Evolutionary conservation across 2,329 filamentous ascomycete species (phyloP).

Genomic region (Apiospora koreana): DNA sequence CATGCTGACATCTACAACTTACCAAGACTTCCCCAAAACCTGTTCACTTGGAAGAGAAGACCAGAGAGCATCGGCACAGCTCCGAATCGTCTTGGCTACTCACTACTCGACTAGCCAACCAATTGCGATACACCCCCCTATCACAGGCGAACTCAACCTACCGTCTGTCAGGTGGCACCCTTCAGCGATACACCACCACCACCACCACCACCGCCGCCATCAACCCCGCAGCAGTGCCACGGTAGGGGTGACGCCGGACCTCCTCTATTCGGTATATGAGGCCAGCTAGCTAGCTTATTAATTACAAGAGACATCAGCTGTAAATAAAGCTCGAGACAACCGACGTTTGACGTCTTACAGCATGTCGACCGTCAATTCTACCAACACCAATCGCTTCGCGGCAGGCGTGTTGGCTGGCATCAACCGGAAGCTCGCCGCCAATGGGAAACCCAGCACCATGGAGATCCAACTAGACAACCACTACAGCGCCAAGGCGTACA

Average conservation of each 20-base stretch:
- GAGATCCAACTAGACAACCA: slow-evolving; percentile 53
- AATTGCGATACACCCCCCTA: neutral
- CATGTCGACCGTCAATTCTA: slow-evolving; percentile 11
- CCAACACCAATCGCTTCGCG: slow-evolving; percentile 16
- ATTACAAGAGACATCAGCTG: neutral
- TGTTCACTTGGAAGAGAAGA: neutral
- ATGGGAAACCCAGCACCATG: slow-evolving; percentile 39
- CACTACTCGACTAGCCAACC: neutral
- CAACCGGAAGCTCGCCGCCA: slow-evolving; percentile 20
- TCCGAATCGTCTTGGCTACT: neutral
- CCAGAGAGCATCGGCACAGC: neutral
- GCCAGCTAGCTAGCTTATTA: neutral
- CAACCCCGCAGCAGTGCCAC: neutral
- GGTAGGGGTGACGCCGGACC: neutral
- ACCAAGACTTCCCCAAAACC: neutral
- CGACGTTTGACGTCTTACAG: too few species aligned
- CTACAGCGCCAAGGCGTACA: slow-evolving; percentile 57
- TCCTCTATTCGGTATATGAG: neutral
- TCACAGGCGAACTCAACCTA: neutral
- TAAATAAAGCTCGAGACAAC: neutral
- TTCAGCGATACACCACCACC: neutral
- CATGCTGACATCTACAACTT: neutral
- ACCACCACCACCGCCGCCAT: neutral
- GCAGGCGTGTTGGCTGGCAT: slow-evolving; percentile 18
- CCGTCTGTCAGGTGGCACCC: neutral